Conservation (phyloP, 371 early-diverging fungal genomes). For the Rhizopus delemar region DNA sequence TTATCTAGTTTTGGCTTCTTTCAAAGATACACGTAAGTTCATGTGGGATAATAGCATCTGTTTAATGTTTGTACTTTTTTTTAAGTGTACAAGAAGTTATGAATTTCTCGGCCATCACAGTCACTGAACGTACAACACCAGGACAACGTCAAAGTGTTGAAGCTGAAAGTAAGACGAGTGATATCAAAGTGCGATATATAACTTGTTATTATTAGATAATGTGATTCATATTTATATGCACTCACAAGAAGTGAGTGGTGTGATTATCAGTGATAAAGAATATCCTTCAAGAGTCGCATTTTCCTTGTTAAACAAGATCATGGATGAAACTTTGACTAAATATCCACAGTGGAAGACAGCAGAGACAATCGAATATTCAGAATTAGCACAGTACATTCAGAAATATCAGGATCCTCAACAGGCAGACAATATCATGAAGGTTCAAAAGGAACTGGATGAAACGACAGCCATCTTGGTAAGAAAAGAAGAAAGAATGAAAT, state of each 20-base stretch:
- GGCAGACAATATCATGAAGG: conserved; percentile 92
- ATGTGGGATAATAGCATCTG: neutral
- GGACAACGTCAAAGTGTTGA: conserved; percentile 88
- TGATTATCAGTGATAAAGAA: conserved; percentile 86
- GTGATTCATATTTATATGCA: conserved; percentile 82
- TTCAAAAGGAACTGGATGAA: conserved; percentile 97
- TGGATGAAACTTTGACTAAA: conserved; percentile 85
- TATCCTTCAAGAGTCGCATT: conserved; percentile 94
- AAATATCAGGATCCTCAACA: conserved; percentile 93
- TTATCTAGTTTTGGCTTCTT: conserved; percentile 87
- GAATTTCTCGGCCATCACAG: conserved; percentile 81
- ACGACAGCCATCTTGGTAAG: conserved; percentile 91
- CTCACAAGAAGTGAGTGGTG: conserved; percentile 72
- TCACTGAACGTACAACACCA: conserved; percentile 82
- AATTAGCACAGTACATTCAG: conserved; percentile 69
- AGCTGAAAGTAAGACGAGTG: conserved; percentile 65
- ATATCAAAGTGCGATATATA: too few relatives aligned
- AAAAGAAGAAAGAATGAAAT: neutral
- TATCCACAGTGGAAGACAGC: conserved; percentile 67
- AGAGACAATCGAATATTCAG: conserved; percentile 60
- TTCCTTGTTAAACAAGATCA: conserved; percentile 78
- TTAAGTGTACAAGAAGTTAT: conserved; percentile 89
- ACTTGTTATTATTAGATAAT: conserved; percentile 60
- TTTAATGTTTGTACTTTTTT: neutral
- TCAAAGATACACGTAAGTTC: conserved; percentile 76